phyloP scores from a whole-genome alignment of 2,329 filamentous ascomycete species.

The Penicillium griseofulvum region DNA sequence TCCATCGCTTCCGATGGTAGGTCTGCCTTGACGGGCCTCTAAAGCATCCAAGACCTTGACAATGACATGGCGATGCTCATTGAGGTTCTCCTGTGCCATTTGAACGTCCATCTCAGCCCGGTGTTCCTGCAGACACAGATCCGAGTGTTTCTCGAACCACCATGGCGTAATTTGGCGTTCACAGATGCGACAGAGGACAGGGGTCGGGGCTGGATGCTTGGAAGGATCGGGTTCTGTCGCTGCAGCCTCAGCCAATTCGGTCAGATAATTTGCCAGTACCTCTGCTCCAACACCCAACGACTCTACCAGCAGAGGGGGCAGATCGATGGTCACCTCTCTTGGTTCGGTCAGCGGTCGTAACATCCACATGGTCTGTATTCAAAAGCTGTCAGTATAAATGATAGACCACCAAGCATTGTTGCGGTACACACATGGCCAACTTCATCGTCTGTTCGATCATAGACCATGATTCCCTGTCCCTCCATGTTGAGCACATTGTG shows the following conservation, averaged over 20 bases:
- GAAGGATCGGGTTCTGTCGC: conserved; percentile 69
- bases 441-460: conserved; percentile 79
- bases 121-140: conserved; percentile 92
- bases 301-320: conserved; percentile 84
- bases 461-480: conserved; percentile 97
- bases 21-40: conserved; percentile 60
- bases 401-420: not conserved
- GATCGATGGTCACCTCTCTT: conserved; percentile 91
- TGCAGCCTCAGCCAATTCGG: conserved; percentile 78
- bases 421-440: conserved; percentile 74
- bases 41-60: conserved; percentile 92
- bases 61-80: conserved; percentile 89
- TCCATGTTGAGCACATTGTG: conserved; percentile 73
- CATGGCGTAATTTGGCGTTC: conserved; percentile 95
- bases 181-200: conserved; percentile 92
- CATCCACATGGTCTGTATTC: conserved; percentile 95
- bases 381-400: conserved; percentile 12
- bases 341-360: conserved; percentile 85
- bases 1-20: conserved; percentile 25
- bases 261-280: conserved; percentile 90
- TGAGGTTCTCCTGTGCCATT: conserved; percentile 86
- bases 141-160: conserved; percentile 99
- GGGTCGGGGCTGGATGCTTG: conserved; percentile 74
- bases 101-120: conserved; percentile 97
- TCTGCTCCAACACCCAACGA: conserved; percentile 92